phyloP scores from a whole-genome alignment of 805 yeast species.

The Diddensiella santjacobensis region DNA sequence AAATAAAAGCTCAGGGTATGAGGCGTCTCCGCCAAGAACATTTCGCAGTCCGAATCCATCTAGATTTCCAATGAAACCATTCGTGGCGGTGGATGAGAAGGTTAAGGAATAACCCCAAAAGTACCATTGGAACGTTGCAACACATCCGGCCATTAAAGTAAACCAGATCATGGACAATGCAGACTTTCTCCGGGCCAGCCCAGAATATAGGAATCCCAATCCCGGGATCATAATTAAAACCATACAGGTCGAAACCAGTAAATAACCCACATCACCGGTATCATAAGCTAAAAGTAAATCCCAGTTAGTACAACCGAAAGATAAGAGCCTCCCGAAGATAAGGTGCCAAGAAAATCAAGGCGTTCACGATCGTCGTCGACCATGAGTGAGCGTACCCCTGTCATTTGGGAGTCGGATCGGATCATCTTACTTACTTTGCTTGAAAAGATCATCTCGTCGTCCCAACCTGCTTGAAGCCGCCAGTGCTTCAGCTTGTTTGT shows the following conservation, averaged over 20 bases:
- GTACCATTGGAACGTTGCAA: constrained; percentile 88
- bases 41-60: constrained; percentile 77
- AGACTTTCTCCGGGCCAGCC: constrained; percentile 84
- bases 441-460: constrained; percentile 2
- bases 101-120: constrained; percentile 98
- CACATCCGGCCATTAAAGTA: constrained; percentile 65
- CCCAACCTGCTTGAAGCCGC: background rate
- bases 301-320: background rate
- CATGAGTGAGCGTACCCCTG: no score
- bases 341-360: background rate
- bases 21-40: constrained; percentile 48
- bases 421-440: constrained; percentile 2
- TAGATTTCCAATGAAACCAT: constrained; percentile 84
- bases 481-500: constrained; percentile 14
- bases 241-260: constrained; percentile 40
- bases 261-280: constrained; percentile 38
- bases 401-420: no score
- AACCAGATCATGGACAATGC: constrained; percentile 85
- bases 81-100: constrained; percentile 72
- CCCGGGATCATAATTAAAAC: constrained; percentile 95
- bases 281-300: constrained; percentile 26
- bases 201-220: constrained; percentile 86
- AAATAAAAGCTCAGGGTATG: constrained; percentile 79
- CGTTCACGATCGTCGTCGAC: background rate
- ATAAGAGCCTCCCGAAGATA: background rate